Base-by-base conservation (phyloP, 2,329 filamentous ascomycete genomes). In the Fusarium virguliforme region DNA sequence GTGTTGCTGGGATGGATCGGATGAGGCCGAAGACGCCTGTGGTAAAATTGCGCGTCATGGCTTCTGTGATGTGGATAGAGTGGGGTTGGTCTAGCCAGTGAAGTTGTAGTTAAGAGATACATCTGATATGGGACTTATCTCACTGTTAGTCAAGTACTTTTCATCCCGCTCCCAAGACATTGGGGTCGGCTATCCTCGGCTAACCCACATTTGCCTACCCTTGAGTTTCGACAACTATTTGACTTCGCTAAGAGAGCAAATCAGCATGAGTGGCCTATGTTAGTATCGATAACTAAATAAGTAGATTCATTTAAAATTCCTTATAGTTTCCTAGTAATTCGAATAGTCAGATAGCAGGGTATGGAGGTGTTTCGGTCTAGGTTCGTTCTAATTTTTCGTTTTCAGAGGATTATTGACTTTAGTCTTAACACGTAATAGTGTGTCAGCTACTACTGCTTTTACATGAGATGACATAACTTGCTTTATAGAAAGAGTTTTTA, bases 11-110 rank as follows among this genome's bases (percentile, higher is more conserved):
- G 43, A 30, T 26, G 40, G 50, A 50, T 10, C 28, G 15, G 58
- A 28, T 58, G 18, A 7, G 43, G 24, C 24, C 28, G 13, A 9
- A 7, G 48, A 12, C 18, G 22, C 22, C 26, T 26, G 22, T 40
- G 56, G 37, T 59, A 24, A 70, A 64, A 70, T 70, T 64, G 53
- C 22, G 41, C 15, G 37, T 56, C 51, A 50, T 67, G 67, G 68
- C 64, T 56, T 71, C 46, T 62, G 50, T 57, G 10, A 34, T 18
- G 40, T 58, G 40, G 37, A 28, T 30, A 37, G 15, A 18, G 28
- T 18, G 26, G 28, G 38, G 34, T 4, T 24, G n/a, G 8, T 15
- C 37, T 18, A n/a, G 15, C n/a, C 4, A 4, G 37, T 18, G n/a
- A 10, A 18, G 18, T 4, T 6, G 4, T 0, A 6, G 24, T 28